phyloP scores from a whole-genome alignment of 176 grass and related monocot species.

The Juncus effusus region DNA sequence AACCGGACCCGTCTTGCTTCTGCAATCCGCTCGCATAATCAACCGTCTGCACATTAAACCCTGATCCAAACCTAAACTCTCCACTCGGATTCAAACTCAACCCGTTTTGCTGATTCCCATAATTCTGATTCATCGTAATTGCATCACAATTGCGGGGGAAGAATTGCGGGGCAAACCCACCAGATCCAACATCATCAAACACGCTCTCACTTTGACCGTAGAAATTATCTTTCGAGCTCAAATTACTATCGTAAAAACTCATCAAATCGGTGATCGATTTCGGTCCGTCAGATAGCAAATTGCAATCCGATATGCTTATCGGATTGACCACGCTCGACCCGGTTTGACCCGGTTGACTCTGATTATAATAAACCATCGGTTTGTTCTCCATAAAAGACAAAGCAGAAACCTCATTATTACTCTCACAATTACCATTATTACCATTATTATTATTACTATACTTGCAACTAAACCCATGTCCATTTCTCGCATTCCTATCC shows the following conservation, averaged over 20 bases:
- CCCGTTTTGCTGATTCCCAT: constrained; percentile 15
- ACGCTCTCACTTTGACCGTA: constrained; percentile 39
- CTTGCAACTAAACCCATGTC: constrained; percentile 71
- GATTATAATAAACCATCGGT: constrained; percentile 40
- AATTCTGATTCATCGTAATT: constrained; percentile 39
- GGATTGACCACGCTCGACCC: constrained; percentile 24
- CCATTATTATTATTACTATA: constrained; percentile 39
- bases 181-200: constrained; percentile 50
- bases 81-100: constrained; percentile 1
- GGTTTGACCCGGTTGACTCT: constrained; percentile 30
- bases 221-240: constrained; percentile 38
- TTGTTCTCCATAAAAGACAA: constrained; percentile 49
- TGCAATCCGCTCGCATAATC: constrained; percentile 38
- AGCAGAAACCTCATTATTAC: not conserved
- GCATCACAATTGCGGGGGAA: constrained; percentile 37
- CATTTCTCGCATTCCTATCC: constrained; percentile 65
- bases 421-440: not conserved
- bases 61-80: constrained; percentile 47
- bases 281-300: constrained; percentile 56
- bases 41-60: constrained; percentile 41
- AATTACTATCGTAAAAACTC: constrained; percentile 65
- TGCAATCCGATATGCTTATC: constrained; percentile 45
- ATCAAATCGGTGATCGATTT: constrained; percentile 72
- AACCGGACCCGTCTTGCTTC: constrained; percentile 47
- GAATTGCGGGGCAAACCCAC: constrained; percentile 42